Base-by-base conservation (phyloP, 1,284 basidiomycete species). In the Fomitopsis betulina region DNA sequence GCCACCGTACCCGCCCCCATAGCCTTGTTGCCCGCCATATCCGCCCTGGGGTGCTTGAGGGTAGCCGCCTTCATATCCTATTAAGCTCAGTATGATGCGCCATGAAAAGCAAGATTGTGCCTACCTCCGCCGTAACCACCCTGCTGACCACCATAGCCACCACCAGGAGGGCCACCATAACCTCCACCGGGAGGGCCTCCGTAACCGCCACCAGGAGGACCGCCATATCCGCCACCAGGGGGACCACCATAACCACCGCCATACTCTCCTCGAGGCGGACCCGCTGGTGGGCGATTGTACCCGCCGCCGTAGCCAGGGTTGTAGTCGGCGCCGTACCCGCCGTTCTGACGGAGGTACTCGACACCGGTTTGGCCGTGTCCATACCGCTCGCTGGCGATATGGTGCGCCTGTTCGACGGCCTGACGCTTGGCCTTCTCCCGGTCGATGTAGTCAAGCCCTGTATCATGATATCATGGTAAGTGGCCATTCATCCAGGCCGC, bases 371-470 rank as follows among this genome's bases (percentile, higher is more conserved):
- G n/a, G 49, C 49, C 49, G 21, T 51, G 49, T 9, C 49, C 49
- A 27, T 51, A 51, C 49, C 49, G 49, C 49, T 51, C 49, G 32
- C 35, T 51, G n/a, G 49, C 49, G 33, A 51, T 32, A 27, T 51
- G 49, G 49, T 51, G 49, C 17, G 49, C 49, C n/a, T 51, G 49
- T 19, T 51, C 49, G 32, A 51, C 21, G 9, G 49, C 49, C 49
- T 51, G 49, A 12, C 49, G 49, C 33, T 51, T 51, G 32, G 49
- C 49, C 33, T 51, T 51, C 49, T 51, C 32, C 32, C 49, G 49
- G 33, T 51, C 49, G 13, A 51, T 2, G 33, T 51, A 51, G 32
- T 51, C 49, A 4, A 51, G 49, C 19, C 49, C 49, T 51, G n/a
- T n/a, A n/a, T n/a, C n/a, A 30, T 7, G n/a, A 5, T 15, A 50